Evolutionary conservation across 2,329 filamentous ascomycete species (phyloP), one percentile per base, ranked within the genome.

Genomic region (Grosmannia serpens): DNA sequence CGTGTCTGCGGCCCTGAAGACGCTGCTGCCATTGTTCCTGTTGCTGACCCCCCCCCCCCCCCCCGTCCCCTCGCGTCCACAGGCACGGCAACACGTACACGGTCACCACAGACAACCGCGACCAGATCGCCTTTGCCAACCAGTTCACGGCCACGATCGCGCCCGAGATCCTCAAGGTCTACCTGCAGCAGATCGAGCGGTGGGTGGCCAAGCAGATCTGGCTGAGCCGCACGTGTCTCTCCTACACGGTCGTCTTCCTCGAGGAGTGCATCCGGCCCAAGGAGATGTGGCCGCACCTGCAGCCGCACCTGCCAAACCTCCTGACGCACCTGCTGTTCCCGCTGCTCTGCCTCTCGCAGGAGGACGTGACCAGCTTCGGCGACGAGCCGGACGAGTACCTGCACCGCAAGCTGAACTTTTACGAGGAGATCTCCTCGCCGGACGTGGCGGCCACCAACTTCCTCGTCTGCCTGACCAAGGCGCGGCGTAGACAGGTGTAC

Each of bases 231-330:
- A 89, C 91, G 46, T 94, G 91, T 65, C 77, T 97, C 62, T 95
- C 91, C 10, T 95, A 95, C 73, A 97, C 89, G 0, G 81, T 99
- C 61, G 87, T 94, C 65, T 99, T 95, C 75, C 79, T 99, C 68
- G 94, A 99, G 71, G 94, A 99, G 74, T 96, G 92, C 70, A 90
- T 97, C 66, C 91, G 94, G 70, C 94, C 94, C 53, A 97, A 96
- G 78, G 85, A 89, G 62, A 99, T 96, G 84, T 99, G 94, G 94
- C 83, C 86, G 63, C 85, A 95, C 67, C 81, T 99, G 65, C 95
- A 95, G 75, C 88, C 91, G 49, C 91, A 99, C 73, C 84, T 96
- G 72, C 91, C 91, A 64, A 95, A 89, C 69, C 81, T 99, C 56
- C 89, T 97, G 62, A 91, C 90, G 53, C 94, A 99, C 71, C 86